These are phyloP conservation scores for Ogataea angusta DNA, from an alignment of 805 yeast genomes.

Conservation along the genomic window DNA sequence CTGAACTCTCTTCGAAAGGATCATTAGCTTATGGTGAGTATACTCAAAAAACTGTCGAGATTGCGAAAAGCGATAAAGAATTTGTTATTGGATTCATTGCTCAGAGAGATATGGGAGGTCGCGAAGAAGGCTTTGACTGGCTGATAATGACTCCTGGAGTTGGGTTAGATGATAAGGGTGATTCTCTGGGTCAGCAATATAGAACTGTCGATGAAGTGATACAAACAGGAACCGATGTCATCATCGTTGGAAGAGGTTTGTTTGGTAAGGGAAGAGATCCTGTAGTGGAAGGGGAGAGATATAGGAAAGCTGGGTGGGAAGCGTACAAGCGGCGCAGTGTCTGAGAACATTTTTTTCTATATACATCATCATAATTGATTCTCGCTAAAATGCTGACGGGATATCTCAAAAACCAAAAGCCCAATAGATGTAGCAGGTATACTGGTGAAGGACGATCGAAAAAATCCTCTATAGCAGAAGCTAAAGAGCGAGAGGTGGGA, in stretches of 20 bases:
- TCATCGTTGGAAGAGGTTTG: conserved; percentile 97
- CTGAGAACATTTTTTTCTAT: conserved; percentile 8
- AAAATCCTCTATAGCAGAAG: conserved; percentile 78
- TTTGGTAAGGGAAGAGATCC: conserved; percentile 96
- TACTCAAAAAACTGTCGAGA: conserved; percentile 81
- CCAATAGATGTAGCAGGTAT: conserved; percentile 91
- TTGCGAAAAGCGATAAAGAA: conserved; percentile 76
- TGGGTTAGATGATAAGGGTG: conserved; percentile 96
- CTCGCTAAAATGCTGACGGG: conserved; percentile 47
- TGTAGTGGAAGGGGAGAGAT: conserved; percentile 78
- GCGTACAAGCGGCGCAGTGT: conserved; percentile 59
- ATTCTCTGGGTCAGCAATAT: conserved; percentile 93
- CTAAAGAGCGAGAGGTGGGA: conserved; percentile 55
- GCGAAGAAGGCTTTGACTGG: conserved; percentile 89
- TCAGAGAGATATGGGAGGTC: conserved; percentile 81
- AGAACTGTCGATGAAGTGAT: conserved; percentile 87
- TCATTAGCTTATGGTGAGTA: conserved; percentile 91
- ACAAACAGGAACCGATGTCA: conserved; percentile 83
- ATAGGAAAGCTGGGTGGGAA: conserved; percentile 91
- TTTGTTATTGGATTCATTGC: conserved; percentile 98
- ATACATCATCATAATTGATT: conserved; percentile 9
- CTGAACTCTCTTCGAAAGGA: conserved; percentile 92
- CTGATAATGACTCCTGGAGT: conserved; percentile 97
- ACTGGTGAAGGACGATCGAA: conserved; percentile 64
- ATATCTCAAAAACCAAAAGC: conserved; percentile 75